Conservation (phyloP, 352 stramenopile genomes). For the Blastocystis sp. region DNA sequence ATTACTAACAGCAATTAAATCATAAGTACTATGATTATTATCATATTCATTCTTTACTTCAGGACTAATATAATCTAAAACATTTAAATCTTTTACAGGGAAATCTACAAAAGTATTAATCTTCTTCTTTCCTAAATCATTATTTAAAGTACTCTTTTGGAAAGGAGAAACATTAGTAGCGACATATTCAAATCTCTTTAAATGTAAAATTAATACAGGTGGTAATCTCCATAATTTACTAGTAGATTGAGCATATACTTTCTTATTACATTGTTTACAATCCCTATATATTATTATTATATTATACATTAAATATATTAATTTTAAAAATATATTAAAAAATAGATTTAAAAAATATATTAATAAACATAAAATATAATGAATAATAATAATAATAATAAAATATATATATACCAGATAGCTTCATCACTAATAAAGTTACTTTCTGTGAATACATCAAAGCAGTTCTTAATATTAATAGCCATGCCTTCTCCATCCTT, state of each 20-base stretch:
- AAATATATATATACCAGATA: too few species aligned
- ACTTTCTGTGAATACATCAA: too few species aligned
- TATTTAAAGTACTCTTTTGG: constrained; percentile 48
- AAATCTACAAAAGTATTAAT: constrained; percentile 83
- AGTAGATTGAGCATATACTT: constrained; percentile 12
- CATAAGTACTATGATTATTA: constrained; percentile 40
- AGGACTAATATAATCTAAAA: constrained; percentile 55
- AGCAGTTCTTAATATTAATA: too few species aligned
- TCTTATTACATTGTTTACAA: constrained; percentile 26
- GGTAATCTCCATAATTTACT: constrained; percentile 75
- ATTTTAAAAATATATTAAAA: too few species aligned
- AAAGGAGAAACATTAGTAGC: not conserved
- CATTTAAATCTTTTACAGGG: constrained; percentile 68
- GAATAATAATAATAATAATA: too few species aligned
- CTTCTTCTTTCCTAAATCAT: constrained; percentile 62
- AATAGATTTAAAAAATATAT: too few species aligned
- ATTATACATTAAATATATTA: too few species aligned
- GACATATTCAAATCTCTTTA: constrained; percentile 90
- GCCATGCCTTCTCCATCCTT: too few species aligned
- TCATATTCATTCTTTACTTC: constrained; percentile 30
- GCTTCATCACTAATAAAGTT: too few species aligned
- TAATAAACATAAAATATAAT: too few species aligned
- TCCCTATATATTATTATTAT: constrained; percentile 23
- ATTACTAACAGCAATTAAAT: constrained; percentile 46
- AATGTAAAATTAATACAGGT: constrained; percentile 86